Conservation (phyloP, 192 early-diverging fungal genomes). For the Gaertneriomyces sp. region DNA sequence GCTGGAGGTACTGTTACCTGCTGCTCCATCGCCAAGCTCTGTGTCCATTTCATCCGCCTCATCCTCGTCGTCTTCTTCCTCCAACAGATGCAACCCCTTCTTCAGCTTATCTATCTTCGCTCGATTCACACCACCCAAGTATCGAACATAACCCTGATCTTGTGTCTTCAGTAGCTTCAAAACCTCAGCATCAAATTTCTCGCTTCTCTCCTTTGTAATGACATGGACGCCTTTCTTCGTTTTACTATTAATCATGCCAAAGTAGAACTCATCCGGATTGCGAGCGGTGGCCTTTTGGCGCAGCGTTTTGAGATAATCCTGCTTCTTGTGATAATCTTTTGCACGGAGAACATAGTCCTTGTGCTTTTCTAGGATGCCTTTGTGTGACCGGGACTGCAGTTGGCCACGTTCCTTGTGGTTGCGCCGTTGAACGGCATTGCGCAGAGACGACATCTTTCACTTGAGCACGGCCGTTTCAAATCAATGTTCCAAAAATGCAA, state of each 20-base stretch:
- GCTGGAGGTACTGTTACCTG: constrained; percentile 3
- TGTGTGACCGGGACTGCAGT: constrained; percentile 38
- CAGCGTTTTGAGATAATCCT: constrained; percentile 79
- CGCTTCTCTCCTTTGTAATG: constrained; percentile 53
- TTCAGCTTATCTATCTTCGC: constrained; percentile 76
- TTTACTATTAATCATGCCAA: constrained; percentile 86
- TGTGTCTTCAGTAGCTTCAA: constrained; percentile 86
- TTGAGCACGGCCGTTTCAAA: too few relatives aligned
- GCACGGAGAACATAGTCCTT: constrained; percentile 98
- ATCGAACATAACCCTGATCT: constrained; percentile 83
- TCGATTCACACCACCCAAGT: constrained; percentile 72
- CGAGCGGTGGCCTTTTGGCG: constrained; percentile 77
- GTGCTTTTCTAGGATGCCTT: constrained; percentile 90
- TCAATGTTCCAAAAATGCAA: too few relatives aligned
- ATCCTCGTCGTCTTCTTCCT: constrained; percentile 35
- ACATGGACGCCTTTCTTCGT: constrained; percentile 84
- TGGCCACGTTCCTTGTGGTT: constrained; percentile 90
- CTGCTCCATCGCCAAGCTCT: constrained; percentile 22
- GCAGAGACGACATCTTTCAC: constrained; percentile 44
- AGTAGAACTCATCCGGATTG: constrained; percentile 99
- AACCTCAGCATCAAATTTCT: constrained; percentile 72
- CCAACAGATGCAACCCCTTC: constrained; percentile 65
- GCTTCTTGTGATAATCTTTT: constrained; percentile 80
- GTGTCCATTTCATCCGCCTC: constrained; percentile 27
- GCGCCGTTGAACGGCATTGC: constrained; percentile 79